phyloP scores from a whole-genome alignment of 2,329 filamentous ascomycete species.

The Pseudogymnoascus sp. region DNA sequence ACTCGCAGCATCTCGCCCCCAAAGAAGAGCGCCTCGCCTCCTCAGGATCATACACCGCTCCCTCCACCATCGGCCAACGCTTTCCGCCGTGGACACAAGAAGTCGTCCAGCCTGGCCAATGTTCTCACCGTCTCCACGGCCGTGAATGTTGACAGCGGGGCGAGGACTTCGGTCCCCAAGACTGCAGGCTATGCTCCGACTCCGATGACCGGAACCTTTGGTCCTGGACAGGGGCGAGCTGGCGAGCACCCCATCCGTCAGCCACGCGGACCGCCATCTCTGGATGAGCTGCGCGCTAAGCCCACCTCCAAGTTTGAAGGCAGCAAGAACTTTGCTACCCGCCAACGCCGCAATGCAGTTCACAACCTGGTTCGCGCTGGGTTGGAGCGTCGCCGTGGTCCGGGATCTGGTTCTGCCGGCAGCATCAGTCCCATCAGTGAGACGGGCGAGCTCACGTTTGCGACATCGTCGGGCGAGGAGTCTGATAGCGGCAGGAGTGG shows the following conservation, averaged over 20 bases:
- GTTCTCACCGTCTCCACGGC: slow-evolving; percentile 32
- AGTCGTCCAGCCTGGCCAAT: slow-evolving; percentile 54
- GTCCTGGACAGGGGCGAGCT: slow-evolving; percentile 84
- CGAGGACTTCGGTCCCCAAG: slow-evolving; percentile 64
- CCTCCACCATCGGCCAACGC: slow-evolving; percentile 85
- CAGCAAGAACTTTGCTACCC: slow-evolving; percentile 94
- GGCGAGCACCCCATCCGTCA: slow-evolving; percentile 93
- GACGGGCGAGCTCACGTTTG: slow-evolving; percentile 59
- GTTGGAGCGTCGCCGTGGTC: slow-evolving; percentile 70
- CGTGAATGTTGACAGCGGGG: slow-evolving; percentile 30
- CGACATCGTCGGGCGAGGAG: slow-evolving; percentile 64
- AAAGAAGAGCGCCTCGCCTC: slow-evolving; percentile 62
- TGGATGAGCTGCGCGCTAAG: slow-evolving; percentile 84
- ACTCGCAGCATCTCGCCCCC: slow-evolving; percentile 60
- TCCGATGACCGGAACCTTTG: slow-evolving; percentile 78
- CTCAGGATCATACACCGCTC: slow-evolving; percentile 63
- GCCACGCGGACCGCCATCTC: slow-evolving; percentile 81
- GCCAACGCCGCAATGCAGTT: slow-evolving; percentile 85
- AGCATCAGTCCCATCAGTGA: slow-evolving; percentile 90
- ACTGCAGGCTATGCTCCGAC: slow-evolving; percentile 74
- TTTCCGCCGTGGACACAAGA: slow-evolving; percentile 90
- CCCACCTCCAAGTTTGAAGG: slow-evolving; percentile 91
- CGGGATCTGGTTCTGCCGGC: slow-evolving; percentile 62
- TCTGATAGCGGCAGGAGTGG: slow-evolving; percentile 63
- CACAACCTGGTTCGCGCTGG: slow-evolving; percentile 88